These are phyloP conservation scores for Lactarius akahatsu DNA, from an alignment of 768 basidiomycete genomes.

Conservation along the genomic window DNA sequence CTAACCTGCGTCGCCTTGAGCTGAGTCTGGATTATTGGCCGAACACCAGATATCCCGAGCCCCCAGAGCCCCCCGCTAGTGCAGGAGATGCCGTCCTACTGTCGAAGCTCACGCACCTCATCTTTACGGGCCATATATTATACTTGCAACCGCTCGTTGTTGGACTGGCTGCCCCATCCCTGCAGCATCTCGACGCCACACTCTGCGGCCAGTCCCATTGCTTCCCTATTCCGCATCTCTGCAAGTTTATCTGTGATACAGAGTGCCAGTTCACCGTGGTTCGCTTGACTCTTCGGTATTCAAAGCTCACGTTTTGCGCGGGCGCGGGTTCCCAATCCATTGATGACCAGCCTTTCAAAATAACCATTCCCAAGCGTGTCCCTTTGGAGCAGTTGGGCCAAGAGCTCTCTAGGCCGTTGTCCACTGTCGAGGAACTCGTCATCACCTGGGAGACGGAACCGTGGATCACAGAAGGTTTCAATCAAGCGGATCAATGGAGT, in stretches of 20 bases:
- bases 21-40: background rate
- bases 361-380: background rate
- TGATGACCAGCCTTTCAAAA: background rate
- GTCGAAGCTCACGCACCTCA: background rate
- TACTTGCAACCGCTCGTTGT: background rate
- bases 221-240: background rate
- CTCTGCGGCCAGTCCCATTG: background rate
- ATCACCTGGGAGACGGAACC: background rate
- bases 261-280: background rate
- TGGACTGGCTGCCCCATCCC: constrained; percentile 8
- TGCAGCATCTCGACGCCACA: background rate
- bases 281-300: background rate
- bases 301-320: background rate
- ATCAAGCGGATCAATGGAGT: background rate
- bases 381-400: background rate
- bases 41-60: background rate
- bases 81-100: background rate
- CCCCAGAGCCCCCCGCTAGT: background rate
- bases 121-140: background rate
- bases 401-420: background rate
- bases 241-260: background rate
- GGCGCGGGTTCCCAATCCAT: background rate
- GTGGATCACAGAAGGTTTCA: background rate
- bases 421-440: constrained; percentile 3
- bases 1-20: background rate